A percentile compares a stretch with the other conserved stretches of the same genome.
Evolutionary conservation across 306 rosid species (phyloP).

Genomic region (Lathyrus oleraceus): DNA sequence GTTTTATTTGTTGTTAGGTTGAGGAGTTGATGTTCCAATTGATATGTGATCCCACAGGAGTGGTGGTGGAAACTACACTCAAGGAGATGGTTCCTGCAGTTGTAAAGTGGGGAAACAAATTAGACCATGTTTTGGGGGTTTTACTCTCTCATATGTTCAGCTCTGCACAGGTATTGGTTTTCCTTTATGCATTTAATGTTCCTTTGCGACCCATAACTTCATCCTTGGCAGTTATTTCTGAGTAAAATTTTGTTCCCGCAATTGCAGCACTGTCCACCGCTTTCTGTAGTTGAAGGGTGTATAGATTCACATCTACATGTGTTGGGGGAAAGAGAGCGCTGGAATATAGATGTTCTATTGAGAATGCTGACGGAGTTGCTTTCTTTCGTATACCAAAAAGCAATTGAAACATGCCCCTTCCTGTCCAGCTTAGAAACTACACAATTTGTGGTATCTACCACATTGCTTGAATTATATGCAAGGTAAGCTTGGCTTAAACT

Average conservation of each 20-base stretch:
- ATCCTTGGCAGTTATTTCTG: constrained; percentile 24
- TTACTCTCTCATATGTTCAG: constrained; percentile 65
- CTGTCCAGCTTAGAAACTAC: constrained; percentile 55
- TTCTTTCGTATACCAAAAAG: constrained; percentile 65
- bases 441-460: constrained; percentile 52
- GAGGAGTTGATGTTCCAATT: constrained; percentile 95
- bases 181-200: constrained; percentile 21
- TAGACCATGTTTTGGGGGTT: constrained; percentile 72
- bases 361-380: constrained; percentile 71
- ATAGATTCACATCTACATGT: constrained; percentile 81
- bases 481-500: constrained; percentile 49
- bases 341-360: constrained; percentile 83
- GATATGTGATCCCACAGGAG: constrained; percentile 91
- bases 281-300: constrained; percentile 84
- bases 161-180: constrained; percentile 69
- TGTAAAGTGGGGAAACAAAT: constrained; percentile 84
- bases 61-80: constrained; percentile 86
- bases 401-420: constrained; percentile 76
- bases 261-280: constrained; percentile 86
- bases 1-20: constrained; percentile 63
- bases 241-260: constrained; percentile 10
- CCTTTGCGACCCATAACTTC: constrained; percentile 24
- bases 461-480: constrained; percentile 77
- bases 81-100: constrained; percentile 80
- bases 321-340: constrained; percentile 89